A percentile compares a stretch with the other conserved stretches of the same genome.
Conservation (phyloP, 257 asterid species). For the Solanum phureja region DNA sequence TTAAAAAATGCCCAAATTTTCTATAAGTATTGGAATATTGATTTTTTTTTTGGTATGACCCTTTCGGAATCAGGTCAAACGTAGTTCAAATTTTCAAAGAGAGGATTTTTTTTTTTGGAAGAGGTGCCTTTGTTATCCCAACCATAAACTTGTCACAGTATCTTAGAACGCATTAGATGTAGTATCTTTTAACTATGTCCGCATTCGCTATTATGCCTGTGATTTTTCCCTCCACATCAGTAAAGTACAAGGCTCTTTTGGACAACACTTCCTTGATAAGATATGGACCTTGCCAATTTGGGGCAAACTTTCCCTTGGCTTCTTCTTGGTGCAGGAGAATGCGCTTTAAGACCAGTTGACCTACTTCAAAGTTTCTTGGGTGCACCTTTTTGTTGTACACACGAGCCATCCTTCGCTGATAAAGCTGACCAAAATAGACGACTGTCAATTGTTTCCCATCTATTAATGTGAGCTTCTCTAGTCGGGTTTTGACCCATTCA, state of each 20-base stretch:
- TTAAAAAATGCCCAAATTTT: neutral
- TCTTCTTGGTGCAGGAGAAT: no score
- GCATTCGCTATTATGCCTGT: neutral
- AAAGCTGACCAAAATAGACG: rapidly evolving
- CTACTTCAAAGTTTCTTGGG: no score
- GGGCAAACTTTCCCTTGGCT: no score
- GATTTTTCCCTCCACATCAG: no score
- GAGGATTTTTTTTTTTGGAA: neutral
- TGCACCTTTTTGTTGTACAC: neutral
- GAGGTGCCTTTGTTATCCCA: neutral
- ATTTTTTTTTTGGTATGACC: neutral
- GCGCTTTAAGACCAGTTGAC: no score
- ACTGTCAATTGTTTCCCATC: neutral
- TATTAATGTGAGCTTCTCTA: neutral
- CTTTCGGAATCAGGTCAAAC: neutral
- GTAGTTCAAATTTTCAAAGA: neutral
- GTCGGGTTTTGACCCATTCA: neutral
- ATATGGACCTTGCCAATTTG: no score
- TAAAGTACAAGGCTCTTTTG: no score
- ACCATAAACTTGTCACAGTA: neutral
- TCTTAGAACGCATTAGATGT: neutral
- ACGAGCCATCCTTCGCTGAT: neutral
- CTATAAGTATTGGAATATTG: neutral
- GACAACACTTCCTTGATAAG: no score
- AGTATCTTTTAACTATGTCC: neutral